Percentiles rank a stretch among this genome's conserved stretches.
These are phyloP conservation scores for Kwoniella bestiolae DNA, from an alignment of 768 basidiomycete genomes.

Conservation along the genomic window DNA sequence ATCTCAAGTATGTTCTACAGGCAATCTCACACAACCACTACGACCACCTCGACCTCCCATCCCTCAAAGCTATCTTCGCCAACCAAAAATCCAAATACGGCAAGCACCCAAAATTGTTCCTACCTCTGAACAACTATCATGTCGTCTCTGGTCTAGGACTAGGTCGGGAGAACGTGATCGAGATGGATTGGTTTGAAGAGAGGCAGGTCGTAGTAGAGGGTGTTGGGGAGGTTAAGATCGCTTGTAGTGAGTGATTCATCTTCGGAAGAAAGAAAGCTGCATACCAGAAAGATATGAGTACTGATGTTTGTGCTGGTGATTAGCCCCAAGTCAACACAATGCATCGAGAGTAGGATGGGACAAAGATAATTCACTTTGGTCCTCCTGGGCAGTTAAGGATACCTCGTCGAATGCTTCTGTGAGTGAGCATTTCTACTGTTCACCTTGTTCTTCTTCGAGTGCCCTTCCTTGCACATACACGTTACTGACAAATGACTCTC, in stretches of 20 bases:
- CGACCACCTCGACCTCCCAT: slow-evolving; percentile 48
- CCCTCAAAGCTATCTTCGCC: slow-evolving; percentile 31
- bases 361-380: slow-evolving; percentile 68
- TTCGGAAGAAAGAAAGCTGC: not conserved
- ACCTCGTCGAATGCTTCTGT: slow-evolving; percentile 18
- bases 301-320: not conserved
- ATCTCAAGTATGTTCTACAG: slow-evolving; percentile 12
- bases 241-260: slow-evolving; percentile 42
- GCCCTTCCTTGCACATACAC: not conserved
- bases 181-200: slow-evolving; percentile 71
- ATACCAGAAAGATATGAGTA: too few species aligned
- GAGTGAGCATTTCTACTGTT: slow-evolving; percentile 12
- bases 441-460: not conserved
- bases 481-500: not conserved
- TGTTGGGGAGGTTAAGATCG: slow-evolving; percentile 45
- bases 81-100: slow-evolving; percentile 58
- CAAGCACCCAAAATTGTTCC: slow-evolving; percentile 66
- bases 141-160: slow-evolving; percentile 56
- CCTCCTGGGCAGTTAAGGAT: slow-evolving; percentile 66
- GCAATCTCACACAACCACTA: slow-evolving; percentile 64
- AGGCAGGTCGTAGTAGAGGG: slow-evolving; percentile 49
- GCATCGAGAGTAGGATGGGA: slow-evolving; percentile 64
- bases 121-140: slow-evolving; percentile 64
- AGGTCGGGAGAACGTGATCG: slow-evolving; percentile 60
- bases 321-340: slow-evolving; percentile 64